Percentiles rank a stretch among this genome's conserved stretches.
Conservation (phyloP, 306 rosid genomes). For the Pyrus communis region DNA sequence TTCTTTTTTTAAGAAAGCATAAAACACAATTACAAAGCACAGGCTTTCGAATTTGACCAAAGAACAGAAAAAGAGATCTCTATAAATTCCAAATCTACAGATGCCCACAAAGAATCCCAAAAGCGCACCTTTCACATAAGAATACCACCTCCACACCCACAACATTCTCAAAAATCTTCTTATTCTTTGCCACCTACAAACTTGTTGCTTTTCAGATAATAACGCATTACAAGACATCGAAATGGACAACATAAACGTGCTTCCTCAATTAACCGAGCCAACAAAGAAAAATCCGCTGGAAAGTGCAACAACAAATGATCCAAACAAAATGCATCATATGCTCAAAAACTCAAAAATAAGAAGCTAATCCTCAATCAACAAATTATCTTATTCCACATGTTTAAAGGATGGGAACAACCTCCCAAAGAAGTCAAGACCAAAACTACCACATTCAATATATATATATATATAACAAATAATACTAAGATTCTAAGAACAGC, state of each 20-base stretch:
- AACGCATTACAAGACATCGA: too few species aligned
- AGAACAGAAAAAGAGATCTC: not conserved
- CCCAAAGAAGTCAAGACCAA: not conserved
- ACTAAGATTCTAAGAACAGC: not conserved
- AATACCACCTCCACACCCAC: not conserved
- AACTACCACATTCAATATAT: not conserved
- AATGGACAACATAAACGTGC: too few species aligned
- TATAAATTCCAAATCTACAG: not conserved
- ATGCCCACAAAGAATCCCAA: not conserved
- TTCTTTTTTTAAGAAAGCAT: too few species aligned
- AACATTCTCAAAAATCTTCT: not conserved
- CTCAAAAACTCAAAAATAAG: not conserved
- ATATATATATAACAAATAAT: not conserved
- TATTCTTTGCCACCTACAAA: too few species aligned
- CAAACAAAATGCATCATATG: not conserved
- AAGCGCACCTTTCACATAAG: not conserved
- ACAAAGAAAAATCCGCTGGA: not conserved
- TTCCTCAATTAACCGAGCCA: too few species aligned
- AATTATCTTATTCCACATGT: not conserved
- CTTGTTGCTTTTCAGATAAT: too few species aligned
- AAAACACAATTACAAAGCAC: too few species aligned
- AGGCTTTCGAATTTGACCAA: too few species aligned
- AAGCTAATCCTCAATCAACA: not conserved
- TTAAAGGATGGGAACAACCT: not conserved
- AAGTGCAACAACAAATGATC: not conserved